Base-by-base conservation (phyloP, 23 red algal genomes). In the Agarophyton chilense region DNA sequence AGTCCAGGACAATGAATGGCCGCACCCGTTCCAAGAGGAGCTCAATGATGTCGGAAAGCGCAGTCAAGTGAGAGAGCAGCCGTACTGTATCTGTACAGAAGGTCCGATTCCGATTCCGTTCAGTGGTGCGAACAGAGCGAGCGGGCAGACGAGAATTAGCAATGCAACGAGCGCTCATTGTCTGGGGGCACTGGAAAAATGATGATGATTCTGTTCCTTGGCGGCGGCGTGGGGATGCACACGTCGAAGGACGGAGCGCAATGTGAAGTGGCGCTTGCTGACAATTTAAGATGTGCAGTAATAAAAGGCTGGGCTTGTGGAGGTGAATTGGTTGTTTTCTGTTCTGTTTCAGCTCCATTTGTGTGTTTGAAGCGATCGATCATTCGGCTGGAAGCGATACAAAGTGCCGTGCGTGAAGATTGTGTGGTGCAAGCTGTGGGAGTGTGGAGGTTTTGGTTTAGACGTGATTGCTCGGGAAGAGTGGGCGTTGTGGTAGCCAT, bases 21-120 rank as follows among this genome's bases (percentile, higher is more conserved):
- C 77, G 77, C 46, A 56, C 77, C 7, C 77, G 77, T 55, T 80
- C 77, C 21, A 80, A 80, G n/a, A 40, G 77, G 19, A 13, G 29
- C 2, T 80, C 54, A 40, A 55, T 80, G n/a, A 50, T 80, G 77
- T 49, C 68, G 6, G 40, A n/a, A 21, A 49, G 68, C 25, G 22
- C 43, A 3, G 68, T 49, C 38, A 74, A 49, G 68, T 74, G 68
- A 74, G 36, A n/a, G n/a, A n/a, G n/a, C n/a, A n/a, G n/a, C n/a
- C n/a, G n/a, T n/a, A n/a, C n/a, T n/a, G n/a, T n/a, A n/a, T n/a
- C n/a, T n/a, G n/a, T n/a, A n/a, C n/a, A n/a, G n/a, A n/a, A n/a
- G n/a, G n/a, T n/a, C n/a, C n/a, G n/a, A n/a, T n/a, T n/a, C n/a
- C n/a, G n/a, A n/a, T n/a, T n/a, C n/a, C n/a, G n/a, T n/a, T n/a